These are phyloP conservation scores for Alternaria sp. DNA, from an alignment of 2,329 filamentous ascomycete species.

Conservation along the genomic window DNA sequence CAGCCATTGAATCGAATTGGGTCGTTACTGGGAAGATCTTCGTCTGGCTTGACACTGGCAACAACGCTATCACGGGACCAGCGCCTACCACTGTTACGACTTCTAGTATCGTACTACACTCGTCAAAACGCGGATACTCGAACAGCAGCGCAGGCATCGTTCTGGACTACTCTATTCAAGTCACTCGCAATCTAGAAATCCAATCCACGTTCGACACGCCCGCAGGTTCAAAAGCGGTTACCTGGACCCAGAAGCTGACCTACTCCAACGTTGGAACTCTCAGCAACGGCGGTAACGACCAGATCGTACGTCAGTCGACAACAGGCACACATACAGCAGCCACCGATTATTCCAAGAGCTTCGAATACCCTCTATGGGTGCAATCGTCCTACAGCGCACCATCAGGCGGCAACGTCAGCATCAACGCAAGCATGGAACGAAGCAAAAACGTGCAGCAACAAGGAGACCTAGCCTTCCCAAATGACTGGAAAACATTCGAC, in stretches of 20 bases:
- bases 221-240: conserved; percentile 47
- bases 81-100: conserved; percentile 45
- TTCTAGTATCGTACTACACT: conserved; percentile 60
- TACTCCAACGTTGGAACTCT: conserved; percentile 64
- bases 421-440: conserved; percentile 56
- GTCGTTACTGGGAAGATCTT: conserved; percentile 81
- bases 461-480: conserved; percentile 62
- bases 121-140: conserved; percentile 52
- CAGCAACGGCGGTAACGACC: conserved; percentile 61
- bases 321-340: conserved; percentile 54
- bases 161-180: conserved; percentile 64
- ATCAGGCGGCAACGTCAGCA: conserved; percentile 51
- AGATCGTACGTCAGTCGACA: conserved; percentile 60
- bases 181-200: conserved; percentile 62
- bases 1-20: conserved; percentile 71
- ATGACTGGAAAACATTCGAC: conserved; percentile 65
- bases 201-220: conserved; percentile 60
- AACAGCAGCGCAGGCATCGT: conserved; percentile 64
- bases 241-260: conserved; percentile 66
- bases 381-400: conserved; percentile 58
- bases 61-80: conserved; percentile 60
- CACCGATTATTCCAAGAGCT: conserved; percentile 50
- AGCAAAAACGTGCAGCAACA: conserved; percentile 56
- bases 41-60: conserved; percentile 68
- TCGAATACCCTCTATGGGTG: conserved; percentile 67